Evolutionary conservation across 352 stramenopile genomes (phyloP), one percentile per base, ranked within the genome.

Genomic region (Phytophthora niederhauseri): DNA sequence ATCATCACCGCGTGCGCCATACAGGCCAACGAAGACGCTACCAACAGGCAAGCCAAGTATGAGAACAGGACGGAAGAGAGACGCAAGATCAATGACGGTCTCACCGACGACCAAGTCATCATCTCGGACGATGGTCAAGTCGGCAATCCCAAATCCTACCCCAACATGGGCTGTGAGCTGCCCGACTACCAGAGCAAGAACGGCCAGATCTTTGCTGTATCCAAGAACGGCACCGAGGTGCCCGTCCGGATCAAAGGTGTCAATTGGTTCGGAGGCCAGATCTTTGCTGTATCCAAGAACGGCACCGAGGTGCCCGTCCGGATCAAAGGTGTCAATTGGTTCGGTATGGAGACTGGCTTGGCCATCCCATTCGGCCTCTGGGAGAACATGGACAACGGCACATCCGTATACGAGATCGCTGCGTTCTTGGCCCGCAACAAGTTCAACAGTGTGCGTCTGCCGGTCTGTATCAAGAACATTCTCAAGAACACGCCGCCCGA

Each of bases 301-400:
- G 82, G 82, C 46, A 89, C 77, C 0, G 81, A 90, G 50, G 67
- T 84, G 4, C 61, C 71, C 0, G 69, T n/a, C n/a, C n/a, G n/a
- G n/a, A 80, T 91, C 57, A 91, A 91, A 31, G 83, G 83, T 5
- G 73, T 87, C 61, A 91, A 91, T 60, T 91, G 83, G 82, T 91
- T 90, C 66, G 83, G 83, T 31, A 91, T 91, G 83, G 83, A 91
- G 66, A 91, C 83, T 48, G 59, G 82, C 62, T 22, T 61, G 3
- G 64, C 52, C 0, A 87, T 75, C 17, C 86, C 86, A 0, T 87
- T 94, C 31, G 86, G 86, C 4, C 53, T 94, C 4, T 94, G 86
- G 86, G 80, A 90, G 52, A 94, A 94, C 67, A 75, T 66, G 50
- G 61, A 87, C 9, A 94, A 92, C 31, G 86, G 84, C 53, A 94